These are phyloP conservation scores for Paramyrothecium sp. DNA, from an alignment of 2,329 filamentous ascomycete genomes.

Conservation along the genomic window DNA sequence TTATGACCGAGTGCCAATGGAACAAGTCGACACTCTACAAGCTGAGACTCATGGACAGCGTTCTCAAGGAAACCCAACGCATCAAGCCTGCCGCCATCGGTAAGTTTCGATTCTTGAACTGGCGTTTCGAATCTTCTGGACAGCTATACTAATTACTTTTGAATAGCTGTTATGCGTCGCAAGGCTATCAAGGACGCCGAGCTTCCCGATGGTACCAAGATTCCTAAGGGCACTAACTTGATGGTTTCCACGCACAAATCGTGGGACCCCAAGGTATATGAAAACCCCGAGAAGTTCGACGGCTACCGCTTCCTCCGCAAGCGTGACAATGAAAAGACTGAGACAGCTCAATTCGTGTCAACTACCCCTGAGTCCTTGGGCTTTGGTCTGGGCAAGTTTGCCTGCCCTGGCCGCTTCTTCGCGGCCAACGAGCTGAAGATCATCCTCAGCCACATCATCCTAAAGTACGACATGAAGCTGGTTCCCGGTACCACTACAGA, in stretches of 20 bases:
- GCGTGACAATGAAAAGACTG: conserved; percentile 7
- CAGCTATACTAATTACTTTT: background rate
- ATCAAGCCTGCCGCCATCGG: conserved; percentile 16
- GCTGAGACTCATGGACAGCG: conserved; percentile 22
- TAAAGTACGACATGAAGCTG: conserved; percentile 26
- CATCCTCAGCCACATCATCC: conserved; percentile 25
- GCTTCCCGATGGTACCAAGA: conserved; percentile 13
- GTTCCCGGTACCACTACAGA: background rate
- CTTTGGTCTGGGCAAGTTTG: conserved; percentile 35
- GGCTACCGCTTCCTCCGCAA: conserved; percentile 14
- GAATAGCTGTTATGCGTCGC: conserved; percentile 8
- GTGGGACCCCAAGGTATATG: conserved; percentile 13
- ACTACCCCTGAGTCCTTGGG: conserved; percentile 22
- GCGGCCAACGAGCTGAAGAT: conserved; percentile 35
- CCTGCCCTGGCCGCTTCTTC: conserved; percentile 38
- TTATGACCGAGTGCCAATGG: background rate
- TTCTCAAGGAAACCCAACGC: conserved; percentile 21
- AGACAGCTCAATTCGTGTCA: conserved; percentile 25
- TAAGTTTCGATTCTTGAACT: conserved; percentile 3
- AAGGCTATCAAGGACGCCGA: conserved; percentile 9
- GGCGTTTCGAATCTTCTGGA: background rate
- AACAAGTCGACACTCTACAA: conserved; percentile 19
- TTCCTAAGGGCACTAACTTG: conserved; percentile 16
- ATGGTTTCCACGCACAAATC: conserved; percentile 10
- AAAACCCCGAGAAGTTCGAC: conserved; percentile 15